Evolutionary conservation across 2,329 filamentous ascomycete genomes (phyloP).

Genomic region (Delphinella strobiligena): DNA sequence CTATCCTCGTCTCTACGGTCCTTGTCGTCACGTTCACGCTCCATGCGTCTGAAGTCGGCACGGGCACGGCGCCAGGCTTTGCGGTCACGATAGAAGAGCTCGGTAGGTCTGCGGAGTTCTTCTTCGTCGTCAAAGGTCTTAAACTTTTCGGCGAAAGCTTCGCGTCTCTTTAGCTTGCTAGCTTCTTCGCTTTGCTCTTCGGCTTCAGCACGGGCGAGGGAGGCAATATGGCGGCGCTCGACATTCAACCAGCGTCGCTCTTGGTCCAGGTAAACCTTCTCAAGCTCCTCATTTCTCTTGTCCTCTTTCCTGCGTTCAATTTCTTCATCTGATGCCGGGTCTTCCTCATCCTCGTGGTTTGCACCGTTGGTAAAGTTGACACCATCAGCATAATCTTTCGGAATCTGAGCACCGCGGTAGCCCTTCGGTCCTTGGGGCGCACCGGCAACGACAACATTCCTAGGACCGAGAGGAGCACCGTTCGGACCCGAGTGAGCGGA

Average conservation of each 20-base stretch:
- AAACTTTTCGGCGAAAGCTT: conserved; percentile 59
- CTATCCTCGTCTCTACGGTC: conserved; percentile 70
- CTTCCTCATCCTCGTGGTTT: conserved; percentile 70
- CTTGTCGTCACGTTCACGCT: conserved; percentile 65
- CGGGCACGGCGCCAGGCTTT: conserved; percentile 77
- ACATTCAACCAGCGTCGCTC: conserved; percentile 86
- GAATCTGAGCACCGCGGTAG: conserved; percentile 46
- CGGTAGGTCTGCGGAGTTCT: conserved; percentile 54
- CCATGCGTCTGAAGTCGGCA: conserved; percentile 57
- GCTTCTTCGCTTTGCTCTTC: conserved; percentile 66
- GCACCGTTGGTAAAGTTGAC: conserved; percentile 75
- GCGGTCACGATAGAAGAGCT: conserved; percentile 86
- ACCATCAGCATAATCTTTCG: conserved; percentile 62
- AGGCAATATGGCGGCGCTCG: conserved; percentile 71
- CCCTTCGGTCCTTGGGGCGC: conserved; percentile 63
- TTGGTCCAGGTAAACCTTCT: conserved; percentile 72
- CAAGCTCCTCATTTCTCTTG: conserved; percentile 62
- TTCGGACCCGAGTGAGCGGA: conserved; percentile 56
- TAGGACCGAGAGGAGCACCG: conserved; percentile 64
- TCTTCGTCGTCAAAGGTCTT: conserved; percentile 80
- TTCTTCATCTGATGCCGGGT: conserved; percentile 77
- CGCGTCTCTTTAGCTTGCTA: conserved; percentile 49
- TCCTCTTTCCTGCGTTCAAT: conserved; percentile 59
- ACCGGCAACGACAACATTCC: conserved; percentile 54
- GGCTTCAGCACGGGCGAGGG: conserved; percentile 71